Evolutionary conservation across 306 rosid species (phyloP), one percentile per base, ranked within the genome.

Genomic region (Vachellia collinsii): DNA sequence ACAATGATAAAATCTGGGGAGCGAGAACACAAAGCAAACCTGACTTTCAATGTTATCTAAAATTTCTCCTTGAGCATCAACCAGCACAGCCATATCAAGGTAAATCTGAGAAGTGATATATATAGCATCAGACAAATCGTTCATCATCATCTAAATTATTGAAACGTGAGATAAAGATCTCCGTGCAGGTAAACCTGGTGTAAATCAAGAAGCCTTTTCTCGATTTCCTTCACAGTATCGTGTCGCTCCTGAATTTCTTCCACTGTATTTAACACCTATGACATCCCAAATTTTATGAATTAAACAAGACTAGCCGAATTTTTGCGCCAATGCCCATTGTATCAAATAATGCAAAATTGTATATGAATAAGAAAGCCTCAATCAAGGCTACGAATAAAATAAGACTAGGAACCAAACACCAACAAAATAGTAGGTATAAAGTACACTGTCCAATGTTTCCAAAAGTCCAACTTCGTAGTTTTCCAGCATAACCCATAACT

Each of bases 171-270:
- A 43, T 63, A n/a, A 29, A 41, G 65, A 74, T 72, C 64, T 46
- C 70, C 7, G 11, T 19, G 79, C 43, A 79, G 59, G 77, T 42
- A 83, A 73, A 91, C 97, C 98, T 95, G 99, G 82, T 95, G 99
- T 74, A 95, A 89, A 85, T 95, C 99, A 14, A 89, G 93, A 81
- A 95, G 98, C 83, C 85, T 95, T 86, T 91, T 91, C 92, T 95
- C 99, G 44, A 95, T 91, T 80, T 95, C 99, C 85, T 86, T 95
- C 19, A 93, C 99, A 3, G 97, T 80, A 75, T 95, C 94, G 43
- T 93, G 99, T 80, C 99, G 85, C 88, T 95, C 99, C 72, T 95
- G 99, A 85, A 95, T 93, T 93, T 95, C 99, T 83, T 95, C 99
- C 81, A 93, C 73, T 0, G 98, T 91, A 86, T 79, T 95, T 69